Conservation (phyloP, 202 grass and related monocot species). For the Schoenoplectus triqueter region DNA sequence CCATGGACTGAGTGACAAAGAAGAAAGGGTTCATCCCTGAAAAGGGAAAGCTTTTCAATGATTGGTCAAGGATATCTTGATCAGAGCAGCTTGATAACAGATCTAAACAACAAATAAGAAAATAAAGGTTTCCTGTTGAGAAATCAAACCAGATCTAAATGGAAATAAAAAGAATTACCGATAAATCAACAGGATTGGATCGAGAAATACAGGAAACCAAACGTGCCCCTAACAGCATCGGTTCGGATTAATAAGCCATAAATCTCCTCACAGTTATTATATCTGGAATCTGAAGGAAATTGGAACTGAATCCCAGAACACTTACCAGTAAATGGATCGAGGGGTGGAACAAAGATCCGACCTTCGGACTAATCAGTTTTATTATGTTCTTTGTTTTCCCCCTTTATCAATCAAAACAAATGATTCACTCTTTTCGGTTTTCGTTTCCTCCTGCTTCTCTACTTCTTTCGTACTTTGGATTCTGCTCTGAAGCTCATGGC, state of each 20-base stretch:
- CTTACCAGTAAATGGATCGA: slow-evolving; percentile 38
- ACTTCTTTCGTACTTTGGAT: slow-evolving; percentile 46
- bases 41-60: slow-evolving; percentile 34
- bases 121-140: slow-evolving; percentile 8
- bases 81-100: slow-evolving; percentile 34
- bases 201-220: slow-evolving; percentile 22
- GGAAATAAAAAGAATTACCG: slow-evolving; percentile 22
- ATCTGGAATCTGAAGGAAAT: not conserved
- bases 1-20: not conserved
- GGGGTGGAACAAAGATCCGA: slow-evolving; percentile 9
- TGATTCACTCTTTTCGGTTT: slow-evolving; percentile 35
- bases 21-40: slow-evolving; percentile 3
- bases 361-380: not conserved
- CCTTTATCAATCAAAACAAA: slow-evolving; percentile 33
- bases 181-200: slow-evolving; percentile 25
- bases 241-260: not conserved
- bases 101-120: slow-evolving; percentile 32
- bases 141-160: slow-evolving; percentile 36
- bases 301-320: not conserved
- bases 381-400: slow-evolving; percentile 9
- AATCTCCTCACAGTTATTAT: not conserved
- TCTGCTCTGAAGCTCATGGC: slow-evolving; percentile 49
- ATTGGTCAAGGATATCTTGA: slow-evolving; percentile 30
- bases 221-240: not conserved
- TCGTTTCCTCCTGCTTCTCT: slow-evolving; percentile 35